Evolutionary conservation across 2,329 filamentous ascomycete genomes (phyloP).

Genomic region (Chaetomium sp.): DNA sequence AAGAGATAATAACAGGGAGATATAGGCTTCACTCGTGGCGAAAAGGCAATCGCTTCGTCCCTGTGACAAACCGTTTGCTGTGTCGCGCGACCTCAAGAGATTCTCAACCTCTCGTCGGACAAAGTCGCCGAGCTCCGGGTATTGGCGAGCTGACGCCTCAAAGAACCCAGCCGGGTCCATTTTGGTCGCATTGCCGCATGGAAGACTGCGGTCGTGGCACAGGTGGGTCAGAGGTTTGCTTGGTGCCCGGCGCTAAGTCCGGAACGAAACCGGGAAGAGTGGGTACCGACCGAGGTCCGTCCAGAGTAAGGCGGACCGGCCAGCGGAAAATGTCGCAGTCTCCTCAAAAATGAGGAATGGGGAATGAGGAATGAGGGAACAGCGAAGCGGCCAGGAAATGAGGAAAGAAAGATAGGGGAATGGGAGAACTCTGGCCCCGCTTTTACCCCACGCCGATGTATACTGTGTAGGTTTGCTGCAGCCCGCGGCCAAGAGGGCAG

Average conservation of each 20-base stretch:
- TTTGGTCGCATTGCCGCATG: too few species aligned
- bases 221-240: neutral
- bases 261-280: neutral
- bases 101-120: neutral
- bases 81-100: neutral
- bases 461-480: too few species aligned
- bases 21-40: neutral
- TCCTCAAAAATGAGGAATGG: neutral
- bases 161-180: neutral
- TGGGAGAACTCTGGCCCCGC: neutral
- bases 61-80: neutral
- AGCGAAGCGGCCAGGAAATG: neutral
- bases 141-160: neutral
- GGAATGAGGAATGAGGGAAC: neutral
- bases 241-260: neutral
- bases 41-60: neutral
- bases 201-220: neutral
- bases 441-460: neutral
- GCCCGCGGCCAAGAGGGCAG: too few species aligned
- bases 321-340: too few species aligned
- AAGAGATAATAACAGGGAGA: neutral
- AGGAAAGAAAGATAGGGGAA: neutral
- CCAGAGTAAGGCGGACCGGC: neutral
- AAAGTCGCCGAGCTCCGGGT: neutral
- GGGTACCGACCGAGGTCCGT: neutral